These are phyloP conservation scores for Spergularia marina DNA, from an alignment of 148 eudicot genomes.

Conservation along the genomic window DNA sequence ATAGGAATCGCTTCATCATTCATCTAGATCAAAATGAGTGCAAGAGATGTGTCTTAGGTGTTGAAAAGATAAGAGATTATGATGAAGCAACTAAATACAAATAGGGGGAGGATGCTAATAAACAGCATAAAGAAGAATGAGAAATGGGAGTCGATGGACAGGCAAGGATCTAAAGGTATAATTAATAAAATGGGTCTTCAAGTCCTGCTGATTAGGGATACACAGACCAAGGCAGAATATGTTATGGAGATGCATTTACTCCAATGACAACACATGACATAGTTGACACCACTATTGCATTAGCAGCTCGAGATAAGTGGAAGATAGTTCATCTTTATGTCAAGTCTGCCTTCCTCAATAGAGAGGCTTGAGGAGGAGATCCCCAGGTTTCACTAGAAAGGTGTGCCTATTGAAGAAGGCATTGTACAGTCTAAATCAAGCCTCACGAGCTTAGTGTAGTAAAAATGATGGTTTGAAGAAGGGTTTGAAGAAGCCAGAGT, in stretches of 20 bases:
- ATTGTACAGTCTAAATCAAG: conserved; percentile 15
- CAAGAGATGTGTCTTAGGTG: conserved; percentile 10
- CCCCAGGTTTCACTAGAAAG: background rate
- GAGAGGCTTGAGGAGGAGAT: conserved; percentile 13
- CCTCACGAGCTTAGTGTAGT: conserved; percentile 2
- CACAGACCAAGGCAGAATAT: conserved; percentile 1
- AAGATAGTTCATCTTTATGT: conserved; percentile 11
- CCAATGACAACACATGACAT: conserved; percentile 6
- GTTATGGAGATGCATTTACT: conserved; percentile 21
- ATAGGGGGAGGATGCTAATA: conserved; percentile 13
- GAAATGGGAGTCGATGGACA: conserved; percentile 10
- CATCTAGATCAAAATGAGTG: background rate
- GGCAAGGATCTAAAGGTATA: background rate
- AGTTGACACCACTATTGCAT: background rate
- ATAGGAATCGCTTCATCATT: background rate
- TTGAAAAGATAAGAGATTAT: background rate
- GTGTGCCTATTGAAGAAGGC: background rate
- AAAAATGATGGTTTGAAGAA: background rate
- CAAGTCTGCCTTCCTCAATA: conserved; percentile 10
- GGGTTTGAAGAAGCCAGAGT: background rate
- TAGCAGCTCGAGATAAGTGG: conserved; percentile 9
- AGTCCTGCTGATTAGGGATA: conserved; percentile 7
- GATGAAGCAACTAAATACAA: background rate
- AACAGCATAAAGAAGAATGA: conserved; percentile 11
- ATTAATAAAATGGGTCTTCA: background rate